Conservation (phyloP, 202 grass and related monocot genomes). For the Bolboschoenoplectus hybrid region DNA sequence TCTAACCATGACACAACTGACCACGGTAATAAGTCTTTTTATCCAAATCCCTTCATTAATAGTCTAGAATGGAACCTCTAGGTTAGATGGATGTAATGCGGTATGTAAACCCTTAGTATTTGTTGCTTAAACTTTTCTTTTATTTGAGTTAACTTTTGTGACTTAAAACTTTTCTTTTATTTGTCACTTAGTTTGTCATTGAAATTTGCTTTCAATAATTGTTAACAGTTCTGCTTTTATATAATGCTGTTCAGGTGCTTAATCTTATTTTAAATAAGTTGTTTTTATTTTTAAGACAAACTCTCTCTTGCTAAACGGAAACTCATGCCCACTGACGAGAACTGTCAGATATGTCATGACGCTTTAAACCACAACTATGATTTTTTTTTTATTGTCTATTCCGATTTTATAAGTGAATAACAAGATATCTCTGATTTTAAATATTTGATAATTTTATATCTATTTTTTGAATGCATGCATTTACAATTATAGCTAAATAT, state of each 20-base stretch:
- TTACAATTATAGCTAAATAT: no score
- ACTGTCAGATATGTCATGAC: no score
- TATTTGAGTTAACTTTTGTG: not conserved
- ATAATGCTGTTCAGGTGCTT: not conserved
- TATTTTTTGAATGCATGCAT: no score
- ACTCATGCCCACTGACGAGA: no score
- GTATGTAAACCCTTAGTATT: slow-evolving; percentile 17
- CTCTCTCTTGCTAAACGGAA: no score
- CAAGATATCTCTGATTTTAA: no score
- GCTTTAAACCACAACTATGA: no score
- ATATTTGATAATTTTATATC: no score
- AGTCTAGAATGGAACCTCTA: slow-evolving; percentile 11
- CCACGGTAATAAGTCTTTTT: slow-evolving; percentile 11
- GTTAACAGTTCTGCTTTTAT: not conserved
- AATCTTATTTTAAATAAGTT: not conserved
- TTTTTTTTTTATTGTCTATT: no score
- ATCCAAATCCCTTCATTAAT: slow-evolving; percentile 14
- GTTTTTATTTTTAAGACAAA: no score
- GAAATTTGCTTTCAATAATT: not conserved
- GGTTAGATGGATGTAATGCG: slow-evolving; percentile 23
- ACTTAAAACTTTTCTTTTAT: slow-evolving; percentile 1
- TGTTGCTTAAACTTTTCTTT: slow-evolving; percentile 10
- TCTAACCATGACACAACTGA: slow-evolving; percentile 41
- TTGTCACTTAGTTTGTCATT: not conserved
- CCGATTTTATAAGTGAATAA: no score